Evolutionary conservation across 495 filamentous ascomycete genomes (phyloP).

Genomic region (Penicillium crystallinum): DNA sequence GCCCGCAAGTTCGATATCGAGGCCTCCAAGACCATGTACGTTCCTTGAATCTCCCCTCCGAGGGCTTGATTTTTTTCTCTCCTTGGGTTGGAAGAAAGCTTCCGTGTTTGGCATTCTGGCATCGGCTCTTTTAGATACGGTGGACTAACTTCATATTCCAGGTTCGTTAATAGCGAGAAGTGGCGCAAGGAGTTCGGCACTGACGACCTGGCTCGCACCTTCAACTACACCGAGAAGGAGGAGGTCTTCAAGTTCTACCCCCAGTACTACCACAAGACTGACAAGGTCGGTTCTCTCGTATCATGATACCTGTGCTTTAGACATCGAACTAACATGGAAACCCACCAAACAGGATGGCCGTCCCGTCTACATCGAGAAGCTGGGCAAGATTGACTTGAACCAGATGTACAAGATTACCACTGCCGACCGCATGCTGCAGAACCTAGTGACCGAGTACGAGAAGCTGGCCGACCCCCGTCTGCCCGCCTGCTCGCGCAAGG

Average conservation of each 20-base stretch:
- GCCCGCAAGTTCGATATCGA: constrained; percentile 92
- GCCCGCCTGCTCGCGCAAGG: constrained; percentile 92
- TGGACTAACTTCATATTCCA: constrained; percentile 29
- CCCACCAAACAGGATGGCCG: constrained; percentile 69
- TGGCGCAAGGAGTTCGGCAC: constrained; percentile 86
- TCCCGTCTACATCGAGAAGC: constrained; percentile 93
- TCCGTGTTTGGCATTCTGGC: background rate
- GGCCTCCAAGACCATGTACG: constrained; percentile 76
- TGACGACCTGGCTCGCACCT: constrained; percentile 74
- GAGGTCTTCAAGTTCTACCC: constrained; percentile 90
- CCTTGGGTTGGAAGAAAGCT: background rate
- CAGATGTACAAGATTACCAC: constrained; percentile 93
- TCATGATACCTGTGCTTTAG: background rate
- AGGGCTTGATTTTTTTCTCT: background rate
- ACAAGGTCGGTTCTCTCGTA: constrained; percentile 60
- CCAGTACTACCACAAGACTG: constrained; percentile 99
- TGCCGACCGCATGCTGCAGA: constrained; percentile 87
- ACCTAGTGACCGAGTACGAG: constrained; percentile 96
- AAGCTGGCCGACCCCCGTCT: constrained; percentile 87
- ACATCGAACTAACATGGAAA: constrained; percentile 6
- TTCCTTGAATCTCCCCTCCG: background rate
- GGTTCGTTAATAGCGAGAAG: constrained; percentile 87
- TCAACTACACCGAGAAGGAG: constrained; percentile 84
- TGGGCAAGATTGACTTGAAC: constrained; percentile 85
- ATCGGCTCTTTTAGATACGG: background rate